Evolutionary conservation across 2,329 filamentous ascomycete genomes (phyloP).

Genomic region (Cylindrodendrum hubeiense): DNA sequence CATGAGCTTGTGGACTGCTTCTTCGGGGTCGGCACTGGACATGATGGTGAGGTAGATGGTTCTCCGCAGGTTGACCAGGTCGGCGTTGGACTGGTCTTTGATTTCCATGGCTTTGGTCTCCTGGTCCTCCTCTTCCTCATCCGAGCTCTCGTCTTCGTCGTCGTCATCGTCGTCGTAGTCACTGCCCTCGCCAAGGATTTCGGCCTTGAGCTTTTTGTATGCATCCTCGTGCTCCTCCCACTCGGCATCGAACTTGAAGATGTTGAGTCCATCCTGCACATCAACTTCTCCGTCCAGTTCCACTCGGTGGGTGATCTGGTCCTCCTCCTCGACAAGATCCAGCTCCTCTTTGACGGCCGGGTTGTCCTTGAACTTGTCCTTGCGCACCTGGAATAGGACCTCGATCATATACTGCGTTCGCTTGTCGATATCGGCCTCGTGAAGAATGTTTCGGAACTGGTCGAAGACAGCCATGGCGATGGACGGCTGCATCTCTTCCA

Average conservation of each 20-base stretch:
- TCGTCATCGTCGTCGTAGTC: constrained; percentile 80
- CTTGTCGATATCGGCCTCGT: constrained; percentile 98
- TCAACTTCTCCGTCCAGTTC: constrained; percentile 87
- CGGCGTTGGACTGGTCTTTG: constrained; percentile 97
- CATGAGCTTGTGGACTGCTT: constrained; percentile 97
- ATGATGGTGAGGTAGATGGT: constrained; percentile 98
- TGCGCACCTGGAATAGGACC: constrained; percentile 94
- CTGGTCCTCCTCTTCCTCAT: constrained; percentile 78
- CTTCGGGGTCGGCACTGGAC: constrained; percentile 95
- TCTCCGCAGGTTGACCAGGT: constrained; percentile 91
- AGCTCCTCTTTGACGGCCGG: constrained; percentile 91
- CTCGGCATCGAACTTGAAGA: constrained; percentile 93
- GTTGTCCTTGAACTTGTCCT: constrained; percentile 97
- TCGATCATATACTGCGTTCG: constrained; percentile 99
- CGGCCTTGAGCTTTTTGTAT: constrained; percentile 90
- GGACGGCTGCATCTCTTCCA: constrained; percentile 93
- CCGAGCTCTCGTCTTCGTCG: constrained; percentile 74
- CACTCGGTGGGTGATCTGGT: constrained; percentile 93
- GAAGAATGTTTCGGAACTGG: constrained; percentile 93
- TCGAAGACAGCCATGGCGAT: constrained; percentile 94
- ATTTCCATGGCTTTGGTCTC: constrained; percentile 91
- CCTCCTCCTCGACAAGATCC: constrained; percentile 96
- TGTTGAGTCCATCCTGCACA: constrained; percentile 88
- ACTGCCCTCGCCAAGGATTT: constrained; percentile 94
- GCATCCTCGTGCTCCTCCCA: constrained; percentile 93